Base-by-base conservation (phyloP, 768 basidiomycete species). In the Lactifluus hygrophoroides region DNA sequence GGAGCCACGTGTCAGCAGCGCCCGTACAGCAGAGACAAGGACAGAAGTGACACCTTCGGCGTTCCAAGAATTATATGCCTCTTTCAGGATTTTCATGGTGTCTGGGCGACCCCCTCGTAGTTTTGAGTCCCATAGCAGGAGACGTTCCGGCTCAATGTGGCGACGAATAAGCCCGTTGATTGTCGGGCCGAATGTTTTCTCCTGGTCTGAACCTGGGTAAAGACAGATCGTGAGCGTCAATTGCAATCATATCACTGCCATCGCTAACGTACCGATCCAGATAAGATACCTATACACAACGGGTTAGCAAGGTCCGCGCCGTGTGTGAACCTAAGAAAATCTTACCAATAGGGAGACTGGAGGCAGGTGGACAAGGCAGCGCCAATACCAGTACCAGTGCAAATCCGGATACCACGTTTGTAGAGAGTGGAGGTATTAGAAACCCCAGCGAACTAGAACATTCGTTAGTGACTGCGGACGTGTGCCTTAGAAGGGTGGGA, bases 371-470 rank as follows among this genome's bases (percentile, higher is more conserved):
- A 75, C 14, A 77, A 67, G 5, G 73, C 73, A 34, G 75, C 73
- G n/a, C 76, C 76, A 32, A 77, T 68, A 19, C 75, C 75, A 1
- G 75, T 77, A 13, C 76, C 76, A 1, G 76, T 77, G 65, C 76
- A 76, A 30, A 77, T 69, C 27, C 75, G 75, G 40, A 76, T 68
- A 21, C 76, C 75, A n/a, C 75, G 69, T 57, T 69, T 74, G 68
- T 76, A 77, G 35, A 77, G 60, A 13, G 69, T 69, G 7, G 76
- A 77, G 14, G 75, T 75, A 57, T 77, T 71, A 9, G 74, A 74
- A 27, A 77, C 72, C 38, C 74, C 75, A n/a, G 75, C 74, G 38
- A 75, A 74, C 73, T 73, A 51, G 30, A 5, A 43, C 45, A 0
- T 11, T 10, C 35, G 28, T 38, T 56, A 60, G 62, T n/a, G 58